Conservation (phyloP, 2,329 filamentous ascomycete species). For the Penicillium psychrosexuale region DNA sequence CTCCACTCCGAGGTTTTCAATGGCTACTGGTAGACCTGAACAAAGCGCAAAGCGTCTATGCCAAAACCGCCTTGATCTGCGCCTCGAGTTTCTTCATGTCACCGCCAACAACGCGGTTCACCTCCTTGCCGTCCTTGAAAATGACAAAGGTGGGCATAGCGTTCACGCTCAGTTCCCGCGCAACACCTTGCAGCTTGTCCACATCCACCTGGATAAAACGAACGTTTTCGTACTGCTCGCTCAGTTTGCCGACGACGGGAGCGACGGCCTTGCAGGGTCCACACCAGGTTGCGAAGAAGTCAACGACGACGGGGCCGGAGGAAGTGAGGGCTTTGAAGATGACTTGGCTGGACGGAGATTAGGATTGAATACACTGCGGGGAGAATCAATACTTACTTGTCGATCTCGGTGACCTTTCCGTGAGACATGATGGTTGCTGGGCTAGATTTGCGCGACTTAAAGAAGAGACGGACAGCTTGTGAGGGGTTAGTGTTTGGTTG, state of each 20-base stretch:
- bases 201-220: conserved; percentile 57
- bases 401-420: conserved; percentile 37
- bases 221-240: conserved; percentile 49
- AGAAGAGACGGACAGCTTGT: conserved; percentile 18
- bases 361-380: neutral
- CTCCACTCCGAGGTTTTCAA: neutral
- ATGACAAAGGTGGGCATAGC: conserved; percentile 47
- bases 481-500: neutral
- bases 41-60: neutral
- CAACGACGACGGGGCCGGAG: conserved; percentile 52
- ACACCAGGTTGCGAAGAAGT: conserved; percentile 57
- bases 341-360: conserved; percentile 46
- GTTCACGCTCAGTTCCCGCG: conserved; percentile 49
- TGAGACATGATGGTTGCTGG: conserved; percentile 28
- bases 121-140: conserved; percentile 39
- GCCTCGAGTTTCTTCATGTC: conserved; percentile 9
- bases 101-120: conserved; percentile 14
- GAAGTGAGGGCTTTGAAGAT: conserved; percentile 55
- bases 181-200: conserved; percentile 51
- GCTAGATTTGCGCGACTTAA: conserved; percentile 8
- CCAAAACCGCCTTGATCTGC: neutral
- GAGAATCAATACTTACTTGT: conserved; percentile 29
- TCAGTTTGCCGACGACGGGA: conserved; percentile 52
- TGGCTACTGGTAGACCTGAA: neutral
- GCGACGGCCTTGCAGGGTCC: conserved; percentile 56